Evolutionary conservation across 352 stramenopile genomes (phyloP).

Genomic region (Phytophthora pseudosyringae): DNA sequence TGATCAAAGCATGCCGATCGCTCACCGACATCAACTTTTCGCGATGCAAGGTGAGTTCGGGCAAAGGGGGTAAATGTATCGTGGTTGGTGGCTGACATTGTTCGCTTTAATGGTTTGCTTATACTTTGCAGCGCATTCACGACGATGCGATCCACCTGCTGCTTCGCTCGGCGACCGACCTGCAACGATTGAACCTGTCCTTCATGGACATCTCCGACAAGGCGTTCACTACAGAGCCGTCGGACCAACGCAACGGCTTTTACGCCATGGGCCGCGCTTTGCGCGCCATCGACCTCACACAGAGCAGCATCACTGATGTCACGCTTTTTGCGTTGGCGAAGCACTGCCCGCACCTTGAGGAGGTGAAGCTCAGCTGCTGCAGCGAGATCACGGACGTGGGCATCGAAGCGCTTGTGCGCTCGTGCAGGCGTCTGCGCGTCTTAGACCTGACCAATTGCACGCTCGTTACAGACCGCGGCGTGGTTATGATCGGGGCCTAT

Average conservation of each 20-base stretch:
- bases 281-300: constrained; percentile 70
- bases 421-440: constrained; percentile 55
- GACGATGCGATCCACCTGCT: constrained; percentile 78
- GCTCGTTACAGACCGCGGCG: constrained; percentile 78
- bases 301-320: constrained; percentile 75
- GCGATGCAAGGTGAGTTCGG: constrained; percentile 68
- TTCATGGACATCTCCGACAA: constrained; percentile 85
- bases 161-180: constrained; percentile 57
- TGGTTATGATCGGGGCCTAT: constrained; percentile 57
- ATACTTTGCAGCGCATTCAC: constrained; percentile 56
- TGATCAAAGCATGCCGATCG: constrained; percentile 79
- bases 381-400: constrained; percentile 81
- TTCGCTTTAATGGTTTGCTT: constrained; percentile 4
- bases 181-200: constrained; percentile 80
- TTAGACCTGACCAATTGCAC: constrained; percentile 85
- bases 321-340: constrained; percentile 67
- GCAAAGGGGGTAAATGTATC: neutral
- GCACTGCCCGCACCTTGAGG: constrained; percentile 69
- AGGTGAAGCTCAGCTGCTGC: constrained; percentile 79
- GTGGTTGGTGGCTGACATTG: constrained; percentile 8
- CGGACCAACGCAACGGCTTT: constrained; percentile 47
- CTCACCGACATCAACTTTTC: constrained; percentile 85
- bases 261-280: constrained; percentile 58
- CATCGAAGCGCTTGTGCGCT: constrained; percentile 63
- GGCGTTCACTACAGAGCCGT: constrained; percentile 59